phyloP scores from a whole-genome alignment of 192 early-diverging fungal species.

The Backusella psychrophila region DNA sequence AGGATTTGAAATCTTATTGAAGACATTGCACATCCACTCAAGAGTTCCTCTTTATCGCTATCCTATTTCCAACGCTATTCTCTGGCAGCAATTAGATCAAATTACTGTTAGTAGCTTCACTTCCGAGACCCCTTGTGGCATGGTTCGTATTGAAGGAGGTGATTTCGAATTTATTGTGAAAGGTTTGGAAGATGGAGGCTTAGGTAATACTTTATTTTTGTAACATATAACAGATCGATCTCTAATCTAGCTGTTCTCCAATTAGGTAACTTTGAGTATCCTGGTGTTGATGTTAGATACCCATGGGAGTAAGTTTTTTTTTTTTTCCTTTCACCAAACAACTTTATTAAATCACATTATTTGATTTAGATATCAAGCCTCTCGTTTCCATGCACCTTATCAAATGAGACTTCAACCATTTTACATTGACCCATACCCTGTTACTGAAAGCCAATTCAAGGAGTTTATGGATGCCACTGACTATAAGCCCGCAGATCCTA shows the following conservation, averaged over 20 bases:
- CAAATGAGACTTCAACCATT: constrained; percentile 20
- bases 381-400: constrained; percentile 11
- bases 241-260: background rate
- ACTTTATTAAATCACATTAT: background rate
- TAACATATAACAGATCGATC: background rate
- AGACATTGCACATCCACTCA: background rate
- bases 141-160: constrained; percentile 24
- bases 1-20: constrained; percentile 3
- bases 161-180: constrained; percentile 12
- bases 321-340: background rate
- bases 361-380: constrained; percentile 14
- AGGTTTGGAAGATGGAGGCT: background rate
- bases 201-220: background rate
- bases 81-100: constrained; percentile 24
- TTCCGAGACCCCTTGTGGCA: background rate
- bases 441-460: constrained; percentile 24
- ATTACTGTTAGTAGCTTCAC: background rate
- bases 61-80: constrained; percentile 13
- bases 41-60: constrained; percentile 8
- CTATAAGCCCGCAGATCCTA: constrained; percentile 23
- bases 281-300: constrained; percentile 23
- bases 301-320: constrained; percentile 26
- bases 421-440: constrained; percentile 21
- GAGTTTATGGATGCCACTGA: constrained; percentile 18
- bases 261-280: constrained; percentile 9